phyloP scores from a whole-genome alignment of 2,329 filamentous ascomycete genomes.

The Colletotrichum cuscutae region DNA sequence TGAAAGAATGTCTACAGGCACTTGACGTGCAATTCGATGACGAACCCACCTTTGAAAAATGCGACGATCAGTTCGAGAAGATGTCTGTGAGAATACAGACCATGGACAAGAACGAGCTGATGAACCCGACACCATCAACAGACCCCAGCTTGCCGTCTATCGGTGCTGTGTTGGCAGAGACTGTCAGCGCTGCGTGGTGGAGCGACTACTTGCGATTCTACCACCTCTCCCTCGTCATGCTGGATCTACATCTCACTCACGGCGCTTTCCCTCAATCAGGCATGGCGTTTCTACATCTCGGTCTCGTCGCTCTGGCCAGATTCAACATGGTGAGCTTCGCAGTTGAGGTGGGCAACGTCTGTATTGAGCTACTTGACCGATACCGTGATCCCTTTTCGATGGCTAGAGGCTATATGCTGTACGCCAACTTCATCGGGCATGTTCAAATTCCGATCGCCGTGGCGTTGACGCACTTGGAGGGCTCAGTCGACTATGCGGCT shows the following conservation, averaged over 20 bases:
- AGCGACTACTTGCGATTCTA: constrained; percentile 78
- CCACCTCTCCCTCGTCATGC: constrained; percentile 73
- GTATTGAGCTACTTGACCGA: constrained; percentile 71
- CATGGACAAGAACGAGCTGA: constrained; percentile 60
- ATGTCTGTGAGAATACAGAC: constrained; percentile 69
- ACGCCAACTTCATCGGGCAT: constrained; percentile 77
- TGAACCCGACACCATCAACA: constrained; percentile 53
- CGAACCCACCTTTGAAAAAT: constrained; percentile 77
- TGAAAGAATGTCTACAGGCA: constrained; percentile 77
- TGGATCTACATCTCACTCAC: constrained; percentile 71
- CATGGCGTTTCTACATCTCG: constrained; percentile 74
- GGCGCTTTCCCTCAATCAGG: constrained; percentile 77
- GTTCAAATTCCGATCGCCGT: constrained; percentile 70
- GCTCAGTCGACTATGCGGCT: constrained; percentile 73
- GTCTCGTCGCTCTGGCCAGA: constrained; percentile 73
- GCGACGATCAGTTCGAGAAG: constrained; percentile 78
- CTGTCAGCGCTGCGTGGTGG: constrained; percentile 79
- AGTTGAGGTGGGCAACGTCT: constrained; percentile 70
- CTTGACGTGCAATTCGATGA: constrained; percentile 75
- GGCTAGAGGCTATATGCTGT: constrained; percentile 75
- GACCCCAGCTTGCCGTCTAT: constrained; percentile 70
- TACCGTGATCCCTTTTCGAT: constrained; percentile 73
- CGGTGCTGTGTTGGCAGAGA: constrained; percentile 77
- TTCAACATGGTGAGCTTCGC: constrained; percentile 79
- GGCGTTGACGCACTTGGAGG: constrained; percentile 69